Conservation (phyloP, 2,329 filamentous ascomycete species). For the Aspergillus eucalypticola region DNA sequence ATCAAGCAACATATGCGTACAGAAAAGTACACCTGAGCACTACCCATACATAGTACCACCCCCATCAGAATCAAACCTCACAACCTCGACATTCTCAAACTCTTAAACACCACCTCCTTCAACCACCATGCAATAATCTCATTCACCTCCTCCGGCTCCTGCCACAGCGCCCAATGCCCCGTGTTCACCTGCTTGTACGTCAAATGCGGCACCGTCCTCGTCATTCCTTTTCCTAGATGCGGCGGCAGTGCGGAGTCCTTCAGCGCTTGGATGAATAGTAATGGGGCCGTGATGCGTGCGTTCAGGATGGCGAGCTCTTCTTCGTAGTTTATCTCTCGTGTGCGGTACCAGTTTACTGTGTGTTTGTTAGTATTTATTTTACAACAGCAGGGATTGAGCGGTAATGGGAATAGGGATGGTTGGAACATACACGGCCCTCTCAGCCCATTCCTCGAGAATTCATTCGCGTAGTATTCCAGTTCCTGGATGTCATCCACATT, state of each 20-base stretch:
- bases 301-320: conserved; percentile 61
- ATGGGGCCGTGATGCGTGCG: conserved; percentile 59
- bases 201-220: conserved; percentile 63
- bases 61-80: not conserved
- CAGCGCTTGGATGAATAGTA: conserved; percentile 72
- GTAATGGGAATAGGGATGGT: not conserved
- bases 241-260: conserved; percentile 73
- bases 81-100: conserved; percentile 17
- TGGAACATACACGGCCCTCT: conserved; percentile 65
- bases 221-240: conserved; percentile 71
- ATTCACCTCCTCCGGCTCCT: conserved; percentile 72
- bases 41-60: not conserved
- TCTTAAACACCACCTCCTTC: conserved; percentile 53
- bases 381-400: not conserved
- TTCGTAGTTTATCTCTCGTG: conserved; percentile 68
- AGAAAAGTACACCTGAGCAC: not conserved
- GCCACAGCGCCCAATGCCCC: conserved; percentile 80
- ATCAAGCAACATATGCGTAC: not conserved
- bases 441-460: conserved; percentile 72
- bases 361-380: not conserved
- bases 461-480: conserved; percentile 72
- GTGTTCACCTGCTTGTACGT: conserved; percentile 67
- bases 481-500: conserved; percentile 47
- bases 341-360: conserved; percentile 81
- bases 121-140: conserved; percentile 67